Base-by-base conservation (phyloP, 345 rosid species). In the Pistacia integerrima region DNA sequence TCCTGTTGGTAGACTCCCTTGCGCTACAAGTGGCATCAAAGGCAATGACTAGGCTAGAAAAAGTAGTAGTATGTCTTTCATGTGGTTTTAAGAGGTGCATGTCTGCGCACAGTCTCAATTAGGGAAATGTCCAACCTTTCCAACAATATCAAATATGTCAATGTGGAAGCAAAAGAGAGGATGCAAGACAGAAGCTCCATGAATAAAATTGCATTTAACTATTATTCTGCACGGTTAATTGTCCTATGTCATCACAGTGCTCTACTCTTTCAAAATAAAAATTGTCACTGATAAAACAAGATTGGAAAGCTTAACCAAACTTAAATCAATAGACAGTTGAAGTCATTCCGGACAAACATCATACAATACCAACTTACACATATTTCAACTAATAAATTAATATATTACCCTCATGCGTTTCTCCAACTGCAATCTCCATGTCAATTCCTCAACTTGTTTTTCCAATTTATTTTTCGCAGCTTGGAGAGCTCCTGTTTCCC, bases 401-500 rank as follows among this genome's bases (percentile, higher is more conserved):
- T 58, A 84, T 74, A 82, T 81, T 82, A 93, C 99, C 81, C 98
- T 90, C 91, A 93, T 88, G 74, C 99, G 97, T 80, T 92, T 96
- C 93, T 96, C 99, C 73, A 96, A 87, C 81, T 94, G 99, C 56
- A 94, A 83, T 85, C 97, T 88, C 99, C 98, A 96, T 71, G 99
- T 96, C 76, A 96, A 84, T 74, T 96, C 99, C 80, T 96, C 99
- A 80, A 96, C 99, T 85, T 96, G 97, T 87, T 94, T 96, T 86
- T 96, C 98, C 83, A 94, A 85, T 84, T 93, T 92, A 84, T 93
- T 96, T 78, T 96, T 96, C 71, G 99, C 99, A 73, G 95, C 99
- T 84, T 96, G 98, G 77, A 96, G 94, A 79, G 99, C 99, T 81
- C 99, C 99, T 36, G 99, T 96, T 89, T 96, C 97, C 82, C 89